Conservation (phyloP, 1,139 yeast genomes). For the Saccharomycopsis phalli region DNA sequence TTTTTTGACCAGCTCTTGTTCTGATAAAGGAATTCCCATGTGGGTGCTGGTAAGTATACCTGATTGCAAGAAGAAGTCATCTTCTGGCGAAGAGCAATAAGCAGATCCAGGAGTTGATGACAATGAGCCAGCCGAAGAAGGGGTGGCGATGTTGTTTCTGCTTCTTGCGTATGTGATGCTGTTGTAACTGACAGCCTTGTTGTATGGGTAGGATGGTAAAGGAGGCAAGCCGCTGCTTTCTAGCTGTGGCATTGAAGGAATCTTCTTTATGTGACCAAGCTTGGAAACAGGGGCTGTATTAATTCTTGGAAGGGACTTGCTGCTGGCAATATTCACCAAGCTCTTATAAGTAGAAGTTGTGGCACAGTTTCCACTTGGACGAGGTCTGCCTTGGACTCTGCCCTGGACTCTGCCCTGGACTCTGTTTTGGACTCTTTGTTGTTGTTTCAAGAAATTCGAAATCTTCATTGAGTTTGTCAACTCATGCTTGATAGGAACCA, state of each 20-base stretch:
- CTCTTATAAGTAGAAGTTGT: background rate
- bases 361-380: no score
- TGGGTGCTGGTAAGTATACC: background rate
- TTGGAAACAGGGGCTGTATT: background rate
- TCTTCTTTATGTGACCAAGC: background rate
- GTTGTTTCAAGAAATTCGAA: conserved; percentile 10
- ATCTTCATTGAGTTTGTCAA: conserved; percentile 15
- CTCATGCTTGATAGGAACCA: conserved; percentile 52
- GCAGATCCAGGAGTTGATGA: background rate
- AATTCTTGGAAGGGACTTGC: conserved; percentile 3
- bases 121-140: background rate
- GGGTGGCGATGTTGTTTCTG: conserved; percentile 2
- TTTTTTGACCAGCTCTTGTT: background rate
- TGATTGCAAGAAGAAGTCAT: background rate
- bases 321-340: background rate
- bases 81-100: conserved; percentile 1
- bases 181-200: conserved; percentile 1
- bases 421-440: background rate
- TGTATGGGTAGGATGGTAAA: background rate
- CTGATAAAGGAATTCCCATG: background rate
- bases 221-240: background rate
- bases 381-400: background rate
- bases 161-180: background rate
- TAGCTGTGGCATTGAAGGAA: conserved; percentile 1
- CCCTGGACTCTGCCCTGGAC: background rate